These are phyloP conservation scores for Saccharomycopsis amapae DNA, from an alignment of 805 yeast species.

Conservation along the genomic window DNA sequence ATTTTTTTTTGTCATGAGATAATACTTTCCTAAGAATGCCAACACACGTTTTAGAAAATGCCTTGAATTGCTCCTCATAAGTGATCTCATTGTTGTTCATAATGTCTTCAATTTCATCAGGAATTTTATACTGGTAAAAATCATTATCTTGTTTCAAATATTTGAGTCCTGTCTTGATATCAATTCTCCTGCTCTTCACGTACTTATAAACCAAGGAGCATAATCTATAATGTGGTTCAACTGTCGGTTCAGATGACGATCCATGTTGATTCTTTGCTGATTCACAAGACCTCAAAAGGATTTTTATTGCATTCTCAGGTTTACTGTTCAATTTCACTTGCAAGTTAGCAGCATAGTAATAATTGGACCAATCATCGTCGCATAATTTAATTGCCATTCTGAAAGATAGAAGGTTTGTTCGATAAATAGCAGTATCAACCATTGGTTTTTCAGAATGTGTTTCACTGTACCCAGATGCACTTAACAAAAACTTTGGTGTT, in stretches of 20 bases:
- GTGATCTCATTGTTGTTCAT: neutral
- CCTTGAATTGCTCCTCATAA: constrained; percentile 22
- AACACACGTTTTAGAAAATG: constrained; percentile 37
- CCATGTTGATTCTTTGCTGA: constrained; percentile 31
- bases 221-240: constrained; percentile 74
- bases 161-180: constrained; percentile 32
- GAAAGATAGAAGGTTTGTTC: constrained; percentile 37
- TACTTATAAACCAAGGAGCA: constrained; percentile 54
- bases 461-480: constrained; percentile 24
- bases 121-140: constrained; percentile 25
- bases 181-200: constrained; percentile 33
- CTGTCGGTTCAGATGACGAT: constrained; percentile 41
- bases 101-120: constrained; percentile 21
- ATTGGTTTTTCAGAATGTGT: constrained; percentile 24
- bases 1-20: constrained; percentile 65
- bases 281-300: constrained; percentile 39
- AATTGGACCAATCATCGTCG: constrained; percentile 51
- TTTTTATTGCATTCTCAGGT: constrained; percentile 30
- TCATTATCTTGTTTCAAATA: constrained; percentile 34
- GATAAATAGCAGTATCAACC: constrained; percentile 29
- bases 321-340: constrained; percentile 40
- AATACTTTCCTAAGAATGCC: constrained; percentile 41
- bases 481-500: constrained; percentile 30
- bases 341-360: constrained; percentile 51
- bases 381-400: constrained; percentile 37